phyloP scores from a whole-genome alignment of 2,329 filamentous ascomycete genomes.

The Talaromyces sp. region DNA sequence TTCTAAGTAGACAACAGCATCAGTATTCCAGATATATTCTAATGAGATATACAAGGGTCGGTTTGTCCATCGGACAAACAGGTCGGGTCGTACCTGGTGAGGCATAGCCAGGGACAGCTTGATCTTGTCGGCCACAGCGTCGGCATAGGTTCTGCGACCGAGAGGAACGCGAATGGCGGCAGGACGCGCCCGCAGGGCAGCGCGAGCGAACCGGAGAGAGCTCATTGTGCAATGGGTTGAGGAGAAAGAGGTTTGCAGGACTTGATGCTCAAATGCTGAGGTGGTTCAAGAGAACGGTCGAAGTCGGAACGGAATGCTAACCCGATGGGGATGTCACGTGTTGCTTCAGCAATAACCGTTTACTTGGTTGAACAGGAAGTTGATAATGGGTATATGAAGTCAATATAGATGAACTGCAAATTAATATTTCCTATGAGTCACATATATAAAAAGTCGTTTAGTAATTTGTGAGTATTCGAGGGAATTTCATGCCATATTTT shows the following conservation, averaged over 20 bases:
- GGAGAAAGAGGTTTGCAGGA: constrained; percentile 18
- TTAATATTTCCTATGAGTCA: too few species aligned
- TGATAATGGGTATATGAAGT: too few species aligned
- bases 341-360: background rate
- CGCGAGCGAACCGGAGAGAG: constrained; percentile 86
- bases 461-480: background rate
- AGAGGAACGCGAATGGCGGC: constrained; percentile 68
- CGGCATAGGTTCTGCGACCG: constrained; percentile 87
- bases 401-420: too few species aligned
- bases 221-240: constrained; percentile 61
- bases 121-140: constrained; percentile 87
- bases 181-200: constrained; percentile 78
- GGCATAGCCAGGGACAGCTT: constrained; percentile 96
- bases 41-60: constrained; percentile 10
- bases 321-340: constrained; percentile 13
- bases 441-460: background rate
- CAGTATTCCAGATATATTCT: background rate
- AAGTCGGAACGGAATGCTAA: constrained; percentile 13
- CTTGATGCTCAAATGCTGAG: constrained; percentile 8
- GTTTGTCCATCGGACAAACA: constrained; percentile 7
- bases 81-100: constrained; percentile 76
- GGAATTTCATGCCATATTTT: background rate
- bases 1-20: constrained; percentile 39
- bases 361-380: too few species aligned
- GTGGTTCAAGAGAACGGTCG: constrained; percentile 14